These are phyloP conservation scores for Royoungia palumana DNA, from an alignment of 768 basidiomycete genomes.

Conservation along the genomic window DNA sequence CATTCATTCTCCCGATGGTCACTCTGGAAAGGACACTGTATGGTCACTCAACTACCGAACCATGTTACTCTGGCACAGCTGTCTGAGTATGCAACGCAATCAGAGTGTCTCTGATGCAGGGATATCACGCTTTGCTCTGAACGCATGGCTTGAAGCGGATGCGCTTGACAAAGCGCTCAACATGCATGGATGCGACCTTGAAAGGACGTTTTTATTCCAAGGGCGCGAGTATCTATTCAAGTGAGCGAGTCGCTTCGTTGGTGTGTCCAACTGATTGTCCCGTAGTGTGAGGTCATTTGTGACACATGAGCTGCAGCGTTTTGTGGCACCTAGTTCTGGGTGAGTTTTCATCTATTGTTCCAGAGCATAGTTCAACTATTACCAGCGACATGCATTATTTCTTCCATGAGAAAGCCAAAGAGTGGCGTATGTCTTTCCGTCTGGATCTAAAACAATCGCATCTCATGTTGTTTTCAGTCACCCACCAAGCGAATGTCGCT, in stretches of 20 bases:
- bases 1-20: constrained; percentile 28
- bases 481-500: constrained; percentile 57
- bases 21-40: constrained; percentile 58
- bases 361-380: neutral
- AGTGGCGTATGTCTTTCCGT: constrained; percentile 55
- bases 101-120: constrained; percentile 42
- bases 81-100: constrained; percentile 55
- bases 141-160: constrained; percentile 70
- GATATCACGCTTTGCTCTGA: constrained; percentile 59
- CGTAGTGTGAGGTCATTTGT: constrained; percentile 66
- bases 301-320: constrained; percentile 65
- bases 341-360: constrained; percentile 30
- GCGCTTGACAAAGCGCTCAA: constrained; percentile 60
- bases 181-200: constrained; percentile 62
- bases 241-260: constrained; percentile 39
- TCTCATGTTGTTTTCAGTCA: constrained; percentile 39
- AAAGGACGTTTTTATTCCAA: constrained; percentile 64
- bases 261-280: constrained; percentile 2
- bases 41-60: constrained; percentile 74
- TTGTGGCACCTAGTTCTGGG: constrained; percentile 56
- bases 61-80: constrained; percentile 71
- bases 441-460: constrained; percentile 5
- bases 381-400: constrained; percentile 42
- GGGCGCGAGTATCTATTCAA: constrained; percentile 76
- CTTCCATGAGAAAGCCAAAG: constrained; percentile 57